Base-by-base conservation (phyloP, 1,284 basidiomycete genomes). In the Xerocomus minutiporus region DNA sequence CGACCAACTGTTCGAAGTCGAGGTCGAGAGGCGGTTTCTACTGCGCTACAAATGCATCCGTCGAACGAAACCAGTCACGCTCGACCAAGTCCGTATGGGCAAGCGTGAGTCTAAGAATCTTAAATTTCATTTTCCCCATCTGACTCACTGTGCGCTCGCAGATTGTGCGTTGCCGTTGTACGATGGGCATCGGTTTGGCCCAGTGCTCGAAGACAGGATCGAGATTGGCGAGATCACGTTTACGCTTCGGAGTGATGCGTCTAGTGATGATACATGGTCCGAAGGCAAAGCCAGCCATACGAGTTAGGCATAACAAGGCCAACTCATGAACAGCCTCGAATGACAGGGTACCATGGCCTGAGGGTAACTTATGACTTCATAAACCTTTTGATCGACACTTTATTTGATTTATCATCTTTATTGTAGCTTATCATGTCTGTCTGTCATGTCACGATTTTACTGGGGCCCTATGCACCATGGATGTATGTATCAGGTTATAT, bases 201-300 rank as follows among this genome's bases (percentile, higher is more conserved):
- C 61, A 13, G 12, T 44, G 17, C 36, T 46, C 23, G 62, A 65
- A 1, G 52, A 57, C 8, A 40, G 41, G 47, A 46, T 63, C 7
- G 53, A 43, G 32, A 61, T 63, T 23, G 61, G 64, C 36, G 49
- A 61, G 39, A 61, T 63, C 39, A 65, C 43, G 7, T 67, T 63
- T 38, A 29, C 53, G 35, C 49, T 61, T 34, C 40, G 26, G 12
- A 31, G 23, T 15, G 47, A 48, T 31, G 5, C 8, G 8, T 42
- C 44, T 41, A 36, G 39, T 4, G 51, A 52, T 13, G 46, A 50
- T 11, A 41, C 23, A 12, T 51, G 48, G 25, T 54, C 32, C 0
- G 26, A 31, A 23, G 44, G 28, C 15, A 48, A 32, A 13, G 23
- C 8, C 13, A 48, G 40, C 26, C 44, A 45, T 28, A 43, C 46